phyloP scores from a whole-genome alignment of 1,284 basidiomycete genomes.

The Taiwanofungus camphoratus region DNA sequence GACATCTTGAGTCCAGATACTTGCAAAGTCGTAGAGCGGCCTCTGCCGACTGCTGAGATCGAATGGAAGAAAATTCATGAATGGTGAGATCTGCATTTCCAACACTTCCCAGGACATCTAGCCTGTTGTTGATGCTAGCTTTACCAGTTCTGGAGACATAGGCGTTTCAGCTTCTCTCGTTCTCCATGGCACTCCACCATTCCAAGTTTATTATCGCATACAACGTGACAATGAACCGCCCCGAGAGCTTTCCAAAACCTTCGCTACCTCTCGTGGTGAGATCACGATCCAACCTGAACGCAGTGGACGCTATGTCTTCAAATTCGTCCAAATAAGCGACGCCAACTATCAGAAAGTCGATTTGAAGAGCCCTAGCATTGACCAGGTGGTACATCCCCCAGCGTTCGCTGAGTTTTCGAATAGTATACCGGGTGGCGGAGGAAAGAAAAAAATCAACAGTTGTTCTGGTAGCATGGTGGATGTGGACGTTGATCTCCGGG shows the following conservation, averaged over 20 bases:
- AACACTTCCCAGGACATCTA: not conserved
- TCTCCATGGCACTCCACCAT: constrained; percentile 87
- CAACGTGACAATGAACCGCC: constrained; percentile 65
- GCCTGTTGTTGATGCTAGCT: constrained; percentile 2
- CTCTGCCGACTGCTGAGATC: constrained; percentile 76
- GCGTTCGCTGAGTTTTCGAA: constrained; percentile 72
- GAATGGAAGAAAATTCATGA: constrained; percentile 90
- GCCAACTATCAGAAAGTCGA: constrained; percentile 76
- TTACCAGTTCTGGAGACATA: constrained; percentile 82
- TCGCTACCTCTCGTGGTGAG: constrained; percentile 74
- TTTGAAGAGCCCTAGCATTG: constrained; percentile 67
- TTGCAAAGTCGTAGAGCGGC: constrained; percentile 72
- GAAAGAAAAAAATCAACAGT: constrained; percentile 54
- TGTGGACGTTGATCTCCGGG: constrained; percentile 74
- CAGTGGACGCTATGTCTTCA: constrained; percentile 88
- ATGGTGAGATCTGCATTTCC: constrained; percentile 47
- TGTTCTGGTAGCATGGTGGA: constrained; percentile 74
- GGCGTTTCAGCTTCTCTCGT: constrained; percentile 86
- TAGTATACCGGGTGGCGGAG: constrained; percentile 34
- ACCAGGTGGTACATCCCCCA: constrained; percentile 84
- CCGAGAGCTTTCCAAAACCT: constrained; percentile 53
- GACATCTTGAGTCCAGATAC: constrained; percentile 77
- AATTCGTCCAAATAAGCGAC: constrained; percentile 79
- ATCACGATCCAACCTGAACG: constrained; percentile 83
- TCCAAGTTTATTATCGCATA: constrained; percentile 75